A percentile compares a stretch with the other conserved stretches of the same genome.
These are phyloP conservation scores for Termitomyces sp. DNA, from an alignment of 768 basidiomycete genomes.

Conservation along the genomic window DNA sequence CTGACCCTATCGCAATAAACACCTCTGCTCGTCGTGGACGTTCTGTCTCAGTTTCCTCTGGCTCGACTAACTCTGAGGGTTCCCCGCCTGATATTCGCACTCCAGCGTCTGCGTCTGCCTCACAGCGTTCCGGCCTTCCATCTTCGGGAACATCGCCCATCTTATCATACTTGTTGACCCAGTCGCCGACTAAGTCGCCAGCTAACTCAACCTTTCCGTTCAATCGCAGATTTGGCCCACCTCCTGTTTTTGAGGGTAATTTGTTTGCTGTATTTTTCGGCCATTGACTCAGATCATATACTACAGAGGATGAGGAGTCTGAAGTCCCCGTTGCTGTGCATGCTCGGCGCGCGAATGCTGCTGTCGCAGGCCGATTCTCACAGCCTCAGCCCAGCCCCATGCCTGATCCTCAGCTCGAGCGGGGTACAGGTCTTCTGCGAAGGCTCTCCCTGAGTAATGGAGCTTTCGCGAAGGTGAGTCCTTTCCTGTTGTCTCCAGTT, in stretches of 20 bases:
- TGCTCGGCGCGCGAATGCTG: slow-evolving; percentile 58
- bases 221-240: slow-evolving; percentile 46
- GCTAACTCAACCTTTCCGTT: slow-evolving; percentile 53
- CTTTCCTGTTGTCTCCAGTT: background rate
- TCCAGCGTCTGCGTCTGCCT: slow-evolving; percentile 40
- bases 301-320: slow-evolving; percentile 32
- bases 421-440: slow-evolving; percentile 67
- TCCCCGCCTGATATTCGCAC: slow-evolving; percentile 50
- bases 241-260: slow-evolving; percentile 61
- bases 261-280: slow-evolving; percentile 1
- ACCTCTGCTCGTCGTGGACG: slow-evolving; percentile 41
- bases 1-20: slow-evolving; percentile 62
- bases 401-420: slow-evolving; percentile 49
- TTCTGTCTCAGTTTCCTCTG: slow-evolving; percentile 59
- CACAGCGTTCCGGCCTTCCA: slow-evolving; percentile 38
- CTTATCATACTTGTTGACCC: slow-evolving; percentile 60
- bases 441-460: slow-evolving; percentile 66
- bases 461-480: slow-evolving; percentile 52
- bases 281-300: slow-evolving; percentile 12
- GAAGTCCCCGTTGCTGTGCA: slow-evolving; percentile 41
- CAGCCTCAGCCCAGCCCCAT: slow-evolving; percentile 32
- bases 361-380: slow-evolving; percentile 49
- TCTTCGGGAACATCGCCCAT: slow-evolving; percentile 68
- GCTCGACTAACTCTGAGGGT: slow-evolving; percentile 48
- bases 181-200: slow-evolving; percentile 51